phyloP scores from a whole-genome alignment of 2,329 filamentous ascomycete species.

The Bipolaris gigantea region DNA sequence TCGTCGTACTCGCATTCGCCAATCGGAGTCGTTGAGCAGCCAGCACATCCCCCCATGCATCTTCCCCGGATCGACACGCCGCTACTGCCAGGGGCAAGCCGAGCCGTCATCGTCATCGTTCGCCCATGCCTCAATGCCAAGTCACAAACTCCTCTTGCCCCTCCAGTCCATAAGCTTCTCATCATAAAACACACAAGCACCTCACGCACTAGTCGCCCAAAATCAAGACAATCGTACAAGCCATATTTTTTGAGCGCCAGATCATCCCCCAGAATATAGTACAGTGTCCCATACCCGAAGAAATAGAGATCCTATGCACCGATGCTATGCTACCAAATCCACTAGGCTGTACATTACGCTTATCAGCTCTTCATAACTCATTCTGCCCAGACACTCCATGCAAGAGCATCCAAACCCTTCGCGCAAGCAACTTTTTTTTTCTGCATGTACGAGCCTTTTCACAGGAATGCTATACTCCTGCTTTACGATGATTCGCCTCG shows the following conservation, averaged over 20 bases:
- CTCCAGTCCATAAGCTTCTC: neutral
- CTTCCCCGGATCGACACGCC: conserved; percentile 31
- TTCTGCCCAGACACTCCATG: conserved; percentile 31
- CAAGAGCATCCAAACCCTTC: conserved; percentile 10
- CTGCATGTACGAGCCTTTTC: conserved; percentile 5
- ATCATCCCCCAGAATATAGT: conserved; percentile 35
- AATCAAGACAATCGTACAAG: conserved; percentile 20
- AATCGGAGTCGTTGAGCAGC: conserved; percentile 22
- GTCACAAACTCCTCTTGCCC: neutral
- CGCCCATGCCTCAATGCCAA: neutral
- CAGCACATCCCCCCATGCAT: conserved; percentile 28
- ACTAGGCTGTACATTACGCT: conserved; percentile 36
- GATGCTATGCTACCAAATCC: conserved; percentile 45
- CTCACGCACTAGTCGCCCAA: neutral
- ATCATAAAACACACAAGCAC: neutral
- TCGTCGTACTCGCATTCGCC: conserved; percentile 23
- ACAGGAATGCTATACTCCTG: neutral
- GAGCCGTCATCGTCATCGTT: conserved; percentile 13
- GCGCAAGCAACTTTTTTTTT: neutral
- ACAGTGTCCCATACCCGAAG: conserved; percentile 34
- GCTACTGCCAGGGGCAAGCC: conserved; percentile 12
- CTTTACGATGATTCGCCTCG: conserved; percentile 33
- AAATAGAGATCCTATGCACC: conserved; percentile 37
- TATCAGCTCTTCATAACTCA: conserved; percentile 27
- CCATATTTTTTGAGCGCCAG: conserved; percentile 28